Evolutionary conservation across 148 eudicot genomes (phyloP), one percentile per base, ranked within the genome.

Genomic region (Fallopia convolvulus): DNA sequence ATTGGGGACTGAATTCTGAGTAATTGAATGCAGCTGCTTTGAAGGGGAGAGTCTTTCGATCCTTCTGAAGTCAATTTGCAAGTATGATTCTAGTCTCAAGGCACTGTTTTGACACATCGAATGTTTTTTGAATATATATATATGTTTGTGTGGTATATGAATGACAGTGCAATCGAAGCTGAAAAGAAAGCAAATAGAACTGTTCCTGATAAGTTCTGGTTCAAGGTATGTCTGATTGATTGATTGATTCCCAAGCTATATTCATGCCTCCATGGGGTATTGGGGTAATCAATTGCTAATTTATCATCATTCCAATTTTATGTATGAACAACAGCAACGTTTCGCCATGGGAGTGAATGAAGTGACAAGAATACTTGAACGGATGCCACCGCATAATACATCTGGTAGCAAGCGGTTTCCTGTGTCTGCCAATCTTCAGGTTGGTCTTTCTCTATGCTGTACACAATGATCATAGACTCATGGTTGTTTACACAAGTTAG

Each of bases 301-400:
- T 26, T 26, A 26, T 26, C 30, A 26, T 39, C 4, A 18, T 47
- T 13, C 50, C 18, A 39, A 41, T 63, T 61, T 8, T 70, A 40
- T 65, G 23, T 36, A 8, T 32, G 18, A 65, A 30, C 33, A 46
- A 77, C 80, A 93, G 96, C 89, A 87, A 83, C 93, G 86, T 15
- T 94, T 92, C 80, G 89, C 91, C 11, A 76, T 92, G 0, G 99
- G 99, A 58, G 86, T 94, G 39, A 94, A 94, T 77, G 97, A 94
- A 78, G 97, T 94, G 50, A 94, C 99, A 0, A 90, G 97, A 49
- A 79, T 85, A 48, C 99, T 94, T 58, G 94, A 94, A 80, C 83
- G 92, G 48, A 86, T 86, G 92, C 85, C 83, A 6, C 83, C 87
- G 4, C 49, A 70, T 56, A 12, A 68, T 53, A 76, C 60, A 32